Percentiles rank a stretch among this genome's conserved stretches.
Conservation (phyloP, 805 yeast species). For the Cyberlindnera petersonii region DNA sequence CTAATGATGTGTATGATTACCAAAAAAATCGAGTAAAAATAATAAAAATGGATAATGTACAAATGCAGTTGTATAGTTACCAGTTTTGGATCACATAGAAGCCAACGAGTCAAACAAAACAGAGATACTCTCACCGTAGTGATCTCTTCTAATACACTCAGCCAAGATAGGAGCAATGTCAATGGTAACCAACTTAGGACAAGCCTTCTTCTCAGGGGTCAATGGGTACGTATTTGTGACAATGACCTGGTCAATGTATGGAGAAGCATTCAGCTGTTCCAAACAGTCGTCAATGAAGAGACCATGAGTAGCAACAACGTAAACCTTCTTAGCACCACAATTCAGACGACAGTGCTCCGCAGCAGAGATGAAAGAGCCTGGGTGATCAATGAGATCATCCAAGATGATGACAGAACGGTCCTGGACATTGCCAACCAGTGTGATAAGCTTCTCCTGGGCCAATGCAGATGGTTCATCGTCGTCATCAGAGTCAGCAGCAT, state of each 20-base stretch:
- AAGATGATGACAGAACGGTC: constrained; percentile 88
- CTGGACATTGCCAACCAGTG: constrained; percentile 93
- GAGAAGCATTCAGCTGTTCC: constrained; percentile 70
- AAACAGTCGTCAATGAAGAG: constrained; percentile 84
- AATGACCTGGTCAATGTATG: constrained; percentile 84
- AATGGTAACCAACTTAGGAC: constrained; percentile 74
- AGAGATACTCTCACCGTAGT: constrained; percentile 94
- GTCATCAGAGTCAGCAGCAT: constrained; percentile 81
- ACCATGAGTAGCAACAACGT: constrained; percentile 94
- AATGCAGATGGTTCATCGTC: constrained; percentile 58
- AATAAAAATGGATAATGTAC: no score
- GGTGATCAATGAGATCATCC: constrained; percentile 97
- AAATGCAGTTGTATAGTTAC: no score
- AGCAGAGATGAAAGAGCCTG: constrained; percentile 90
- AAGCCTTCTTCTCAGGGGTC: constrained; percentile 51
- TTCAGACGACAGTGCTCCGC: constrained; percentile 95
- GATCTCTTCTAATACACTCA: constrained; percentile 98
- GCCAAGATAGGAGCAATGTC: constrained; percentile 95
- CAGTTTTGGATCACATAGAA: constrained; percentile 29
- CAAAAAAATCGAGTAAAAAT: no score
- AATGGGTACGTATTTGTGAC: constrained; percentile 97
- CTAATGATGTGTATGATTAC: no score
- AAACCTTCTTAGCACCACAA: constrained; percentile 93
- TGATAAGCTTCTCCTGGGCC: constrained; percentile 74
- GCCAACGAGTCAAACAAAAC: constrained; percentile 88